A percentile compares a stretch with the other conserved stretches of the same genome.
Evolutionary conservation across 768 basidiomycete species (phyloP).

Genomic region (Suillus hirtellus): DNA sequence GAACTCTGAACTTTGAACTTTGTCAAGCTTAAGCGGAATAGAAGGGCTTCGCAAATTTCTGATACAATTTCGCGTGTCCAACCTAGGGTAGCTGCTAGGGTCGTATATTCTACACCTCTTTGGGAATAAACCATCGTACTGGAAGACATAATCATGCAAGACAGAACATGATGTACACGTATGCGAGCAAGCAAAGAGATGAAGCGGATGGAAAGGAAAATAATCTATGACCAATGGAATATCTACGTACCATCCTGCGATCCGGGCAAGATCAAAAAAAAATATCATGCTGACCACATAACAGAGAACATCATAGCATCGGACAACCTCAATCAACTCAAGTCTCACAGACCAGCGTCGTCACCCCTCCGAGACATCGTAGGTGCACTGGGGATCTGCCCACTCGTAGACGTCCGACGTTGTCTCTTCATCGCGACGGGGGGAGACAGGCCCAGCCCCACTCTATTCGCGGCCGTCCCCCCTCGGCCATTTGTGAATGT

Average conservation of each 20-base stretch:
- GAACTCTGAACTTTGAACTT: neutral
- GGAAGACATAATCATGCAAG: conserved; percentile 26
- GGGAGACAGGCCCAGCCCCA: conserved; percentile 19
- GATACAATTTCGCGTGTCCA: conserved; percentile 9
- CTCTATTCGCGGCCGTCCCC: conserved; percentile 34
- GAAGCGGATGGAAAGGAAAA: conserved; percentile 22
- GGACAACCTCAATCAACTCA: neutral
- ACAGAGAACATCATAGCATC: conserved; percentile 10
- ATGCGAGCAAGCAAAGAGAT: conserved; percentile 15
- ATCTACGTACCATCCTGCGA: conserved; percentile 37
- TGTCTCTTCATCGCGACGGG: conserved; percentile 70
- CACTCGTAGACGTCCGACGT: conserved; percentile 69
- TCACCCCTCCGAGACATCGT: conserved; percentile 28
- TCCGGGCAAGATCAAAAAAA: conserved; percentile 30
- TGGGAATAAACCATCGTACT: conserved; percentile 32
- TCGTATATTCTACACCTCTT: conserved; percentile 29
- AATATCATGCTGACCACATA: conserved; percentile 28
- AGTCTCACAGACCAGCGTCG: conserved; percentile 18
- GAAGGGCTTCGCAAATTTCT: conserved; percentile 3
- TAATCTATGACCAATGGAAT: conserved; percentile 32
- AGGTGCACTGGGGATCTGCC: conserved; percentile 42
- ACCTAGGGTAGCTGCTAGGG: conserved; percentile 9
- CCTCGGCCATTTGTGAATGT: conserved; percentile 43
- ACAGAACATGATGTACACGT: conserved; percentile 22
- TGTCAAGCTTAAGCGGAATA: neutral